Evolutionary conservation across 768 basidiomycete genomes (phyloP).

Genomic region (Tulasnella sp.): DNA sequence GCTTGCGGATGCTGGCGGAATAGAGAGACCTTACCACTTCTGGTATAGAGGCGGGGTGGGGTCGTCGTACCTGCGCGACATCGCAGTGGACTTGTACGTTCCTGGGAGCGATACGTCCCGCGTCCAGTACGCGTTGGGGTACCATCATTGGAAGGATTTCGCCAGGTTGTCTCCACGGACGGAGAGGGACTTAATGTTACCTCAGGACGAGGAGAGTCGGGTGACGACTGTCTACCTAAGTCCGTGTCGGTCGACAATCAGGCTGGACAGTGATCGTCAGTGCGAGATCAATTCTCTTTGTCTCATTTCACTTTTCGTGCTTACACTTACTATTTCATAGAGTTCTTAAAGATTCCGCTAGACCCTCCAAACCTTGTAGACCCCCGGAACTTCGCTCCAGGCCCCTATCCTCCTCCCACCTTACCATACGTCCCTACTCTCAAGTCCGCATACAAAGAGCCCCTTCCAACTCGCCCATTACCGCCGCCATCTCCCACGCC

Average conservation of each 20-base stretch:
- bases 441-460: background rate
- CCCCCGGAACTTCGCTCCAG: background rate
- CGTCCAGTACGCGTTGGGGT: background rate
- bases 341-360: background rate
- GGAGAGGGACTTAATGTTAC: background rate
- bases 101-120: background rate
- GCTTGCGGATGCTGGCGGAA: background rate
- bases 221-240: background rate
- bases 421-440: background rate
- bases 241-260: background rate
- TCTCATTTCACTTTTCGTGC: background rate
- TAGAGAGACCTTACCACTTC: background rate
- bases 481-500: background rate
- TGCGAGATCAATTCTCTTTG: background rate
- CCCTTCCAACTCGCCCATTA: background rate
- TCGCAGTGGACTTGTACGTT: background rate
- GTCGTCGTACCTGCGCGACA: background rate
- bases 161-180: background rate
- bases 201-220: background rate
- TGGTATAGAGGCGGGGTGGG: background rate
- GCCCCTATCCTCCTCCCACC: background rate
- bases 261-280: background rate
- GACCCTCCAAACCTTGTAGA: background rate
- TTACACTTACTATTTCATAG: background rate
- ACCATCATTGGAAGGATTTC: conserved; percentile 6